Conservation (phyloP, 768 basidiomycete genomes). For the Auricularia sp. region DNA sequence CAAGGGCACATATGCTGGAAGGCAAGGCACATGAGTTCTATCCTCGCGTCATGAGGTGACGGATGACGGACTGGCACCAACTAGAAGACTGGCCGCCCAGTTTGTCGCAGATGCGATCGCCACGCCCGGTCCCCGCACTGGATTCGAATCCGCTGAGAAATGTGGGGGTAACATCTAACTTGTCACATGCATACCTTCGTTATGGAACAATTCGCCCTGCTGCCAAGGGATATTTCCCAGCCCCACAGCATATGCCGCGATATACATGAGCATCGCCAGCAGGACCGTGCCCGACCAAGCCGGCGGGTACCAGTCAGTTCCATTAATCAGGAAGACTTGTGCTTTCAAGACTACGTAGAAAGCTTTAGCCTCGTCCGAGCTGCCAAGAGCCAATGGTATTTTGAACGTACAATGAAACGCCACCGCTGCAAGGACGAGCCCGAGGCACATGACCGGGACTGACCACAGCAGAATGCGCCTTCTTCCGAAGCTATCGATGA, state of each 20-base stretch:
- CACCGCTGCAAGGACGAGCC: conserved; percentile 50
- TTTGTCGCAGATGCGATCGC: conserved; percentile 67
- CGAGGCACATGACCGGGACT: conserved; percentile 63
- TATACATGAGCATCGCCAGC: conserved; percentile 75
- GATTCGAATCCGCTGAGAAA: too few relatives aligned
- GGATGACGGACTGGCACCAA: conserved; percentile 38
- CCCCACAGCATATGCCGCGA: conserved; percentile 71
- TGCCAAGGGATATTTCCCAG: conserved; percentile 81
- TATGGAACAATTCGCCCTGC: conserved; percentile 72
- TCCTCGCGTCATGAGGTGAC: not conserved
- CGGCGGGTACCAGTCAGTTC: conserved; percentile 40
- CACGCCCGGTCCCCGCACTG: conserved; percentile 69
- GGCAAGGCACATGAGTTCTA: not conserved
- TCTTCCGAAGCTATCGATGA: conserved; percentile 62
- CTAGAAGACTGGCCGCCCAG: conserved; percentile 68
- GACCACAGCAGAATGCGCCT: conserved; percentile 61
- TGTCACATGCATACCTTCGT: conserved; percentile 41
- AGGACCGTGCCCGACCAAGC: conserved; percentile 60
- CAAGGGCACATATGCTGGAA: conserved; percentile 54
- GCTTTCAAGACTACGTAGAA: conserved; percentile 40
- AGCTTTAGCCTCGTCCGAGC: not conserved
- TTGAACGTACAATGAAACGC: conserved; percentile 51
- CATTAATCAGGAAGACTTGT: conserved; percentile 49
- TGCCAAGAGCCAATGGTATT: too few relatives aligned
- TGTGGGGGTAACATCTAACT: not conserved